Evolutionary conservation across 2,329 filamentous ascomycete genomes (phyloP).

Genomic region (Penicillium sp.): DNA sequence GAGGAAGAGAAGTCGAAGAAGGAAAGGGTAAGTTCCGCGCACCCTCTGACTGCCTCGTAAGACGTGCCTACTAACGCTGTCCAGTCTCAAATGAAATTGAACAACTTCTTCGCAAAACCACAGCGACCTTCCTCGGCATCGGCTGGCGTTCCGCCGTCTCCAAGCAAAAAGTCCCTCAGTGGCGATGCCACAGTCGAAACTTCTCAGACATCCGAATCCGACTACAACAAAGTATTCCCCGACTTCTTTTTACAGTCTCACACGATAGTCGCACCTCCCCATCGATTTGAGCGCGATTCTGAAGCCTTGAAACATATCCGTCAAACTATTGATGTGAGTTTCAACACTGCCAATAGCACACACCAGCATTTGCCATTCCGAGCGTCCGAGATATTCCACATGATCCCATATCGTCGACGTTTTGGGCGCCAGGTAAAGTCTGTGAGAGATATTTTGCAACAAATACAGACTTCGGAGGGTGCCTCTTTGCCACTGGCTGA

Average conservation of each 20-base stretch:
- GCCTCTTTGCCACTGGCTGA: constrained; percentile 39
- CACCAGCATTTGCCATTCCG: constrained; percentile 29
- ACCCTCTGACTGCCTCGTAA: not conserved
- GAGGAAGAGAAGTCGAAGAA: constrained; percentile 55
- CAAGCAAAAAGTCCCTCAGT: constrained; percentile 20
- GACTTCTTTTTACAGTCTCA: constrained; percentile 79
- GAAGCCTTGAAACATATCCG: constrained; percentile 61
- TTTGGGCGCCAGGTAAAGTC: constrained; percentile 36
- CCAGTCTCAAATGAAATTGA: constrained; percentile 56
- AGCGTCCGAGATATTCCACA: constrained; percentile 41
- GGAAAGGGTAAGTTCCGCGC: constrained; percentile 41
- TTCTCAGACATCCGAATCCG: constrained; percentile 42
- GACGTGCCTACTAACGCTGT: constrained; percentile 15
- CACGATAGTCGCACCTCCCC: constrained; percentile 67
- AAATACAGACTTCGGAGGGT: constrained; percentile 48
- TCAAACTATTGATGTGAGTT: constrained; percentile 51
- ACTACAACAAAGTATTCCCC: constrained; percentile 74
- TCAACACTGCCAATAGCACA: constrained; percentile 24
- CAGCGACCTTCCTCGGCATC: constrained; percentile 31
- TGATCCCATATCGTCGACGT: constrained; percentile 43
- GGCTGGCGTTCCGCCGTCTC: constrained; percentile 32
- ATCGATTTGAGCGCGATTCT: constrained; percentile 62
- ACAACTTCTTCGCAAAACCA: constrained; percentile 55
- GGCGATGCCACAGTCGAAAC: constrained; percentile 16
- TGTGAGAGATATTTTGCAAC: constrained; percentile 66